Evolutionary conservation across 352 stramenopile genomes (phyloP), one percentile per base, ranked within the genome.

Genomic region (Phytophthora pluvialis): DNA sequence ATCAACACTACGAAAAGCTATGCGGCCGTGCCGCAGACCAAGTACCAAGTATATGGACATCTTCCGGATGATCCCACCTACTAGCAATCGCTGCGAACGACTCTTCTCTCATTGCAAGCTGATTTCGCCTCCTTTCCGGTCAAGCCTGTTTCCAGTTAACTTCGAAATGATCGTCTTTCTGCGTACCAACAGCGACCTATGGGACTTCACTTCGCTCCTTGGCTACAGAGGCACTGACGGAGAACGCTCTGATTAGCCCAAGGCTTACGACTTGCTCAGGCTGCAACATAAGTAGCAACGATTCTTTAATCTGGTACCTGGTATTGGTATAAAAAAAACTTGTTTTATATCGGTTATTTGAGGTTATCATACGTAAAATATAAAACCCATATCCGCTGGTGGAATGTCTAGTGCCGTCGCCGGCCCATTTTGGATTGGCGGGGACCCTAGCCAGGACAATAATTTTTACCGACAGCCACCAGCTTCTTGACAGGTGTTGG

Each of bases 61-160:
- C 5, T 18, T 47, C 5, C 36, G 36, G 3, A 32, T 38, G 21
- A 18, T 50, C 18, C 43, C n/a, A 5, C 53, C 42, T 6, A 64
- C 13, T 9, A 55, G 55, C n/a, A 49, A 54, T 40, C 33, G 18
- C 2, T 64, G 35, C 6, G 55, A 56, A 8, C 26, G 33, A 33
- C 44, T 63, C 11, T 63, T 63, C 39, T 53, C 55, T 10, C 44
- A 63, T 4, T 63, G 33, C n/a, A 56, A 63, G 45, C 25, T 63
- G 1, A 13, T 55, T 40, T 9, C 50, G 16, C 49, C 28, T 4
- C 33, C 45, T 21, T n/a, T 49, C 3, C 42, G 31, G 15, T 50
- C 44, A 5, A 43, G 44, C 15, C 25, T 55, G 28, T 36, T 63
- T 2, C 42, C 53, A 25, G 42, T 31, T 4, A 53, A 45, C 31